Percentiles rank a stretch among this genome's conserved stretches.
These are phyloP conservation scores for Alternaria brassicicola DNA, from an alignment of 2,329 filamentous ascomycete species.

Conservation along the genomic window DNA sequence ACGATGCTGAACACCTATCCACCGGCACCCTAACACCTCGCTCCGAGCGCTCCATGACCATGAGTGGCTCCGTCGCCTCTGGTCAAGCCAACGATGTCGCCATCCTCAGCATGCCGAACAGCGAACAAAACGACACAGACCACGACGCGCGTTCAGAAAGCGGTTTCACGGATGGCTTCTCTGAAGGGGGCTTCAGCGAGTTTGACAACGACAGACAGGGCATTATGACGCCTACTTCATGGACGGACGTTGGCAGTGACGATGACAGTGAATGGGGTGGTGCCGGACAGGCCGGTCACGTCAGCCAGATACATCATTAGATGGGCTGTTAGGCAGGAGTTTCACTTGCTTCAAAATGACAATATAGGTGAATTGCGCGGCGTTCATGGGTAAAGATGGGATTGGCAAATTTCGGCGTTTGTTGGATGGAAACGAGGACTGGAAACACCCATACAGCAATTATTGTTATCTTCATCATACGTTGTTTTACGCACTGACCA, in stretches of 20 bases:
- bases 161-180: constrained; percentile 47
- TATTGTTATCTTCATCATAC: neutral
- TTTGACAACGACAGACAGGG: constrained; percentile 28
- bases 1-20: constrained; percentile 30
- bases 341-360: constrained; percentile 7
- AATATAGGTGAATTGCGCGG: neutral
- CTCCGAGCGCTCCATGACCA: constrained; percentile 40
- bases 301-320: constrained; percentile 32
- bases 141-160: constrained; percentile 45
- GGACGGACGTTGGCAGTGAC: constrained; percentile 51
- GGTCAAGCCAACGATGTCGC: constrained; percentile 43
- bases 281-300: constrained; percentile 31
- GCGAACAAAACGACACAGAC: constrained; percentile 37
- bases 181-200: constrained; percentile 44
- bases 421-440: neutral
- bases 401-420: neutral
- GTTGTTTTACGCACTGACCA: neutral
- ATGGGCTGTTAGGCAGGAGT: neutral
- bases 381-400: neutral
- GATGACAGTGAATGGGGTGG: constrained; percentile 49
- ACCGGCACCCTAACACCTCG: constrained; percentile 49
- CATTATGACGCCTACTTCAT: constrained; percentile 46
- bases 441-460: neutral
- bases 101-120: constrained; percentile 37
- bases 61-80: constrained; percentile 36